A percentile compares a stretch with the other conserved stretches of the same genome.
phyloP scores from a whole-genome alignment of 495 filamentous ascomycete species.

The Neurospora tetraspora region DNA sequence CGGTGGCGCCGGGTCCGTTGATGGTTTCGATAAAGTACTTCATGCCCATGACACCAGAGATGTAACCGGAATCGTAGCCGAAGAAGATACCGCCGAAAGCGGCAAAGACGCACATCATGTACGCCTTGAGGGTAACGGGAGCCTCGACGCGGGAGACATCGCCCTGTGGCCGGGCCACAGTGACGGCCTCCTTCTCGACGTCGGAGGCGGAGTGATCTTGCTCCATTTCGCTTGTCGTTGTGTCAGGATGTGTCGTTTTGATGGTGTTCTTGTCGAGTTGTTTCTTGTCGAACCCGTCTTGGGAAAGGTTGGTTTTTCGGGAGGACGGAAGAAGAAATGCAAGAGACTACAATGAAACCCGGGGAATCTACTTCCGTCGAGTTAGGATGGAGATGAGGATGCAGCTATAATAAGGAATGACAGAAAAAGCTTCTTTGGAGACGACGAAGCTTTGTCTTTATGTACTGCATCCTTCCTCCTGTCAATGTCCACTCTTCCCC shows the following conservation, averaged over 20 bases:
- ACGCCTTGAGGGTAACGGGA: slow-evolving; percentile 53
- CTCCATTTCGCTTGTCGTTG: neutral
- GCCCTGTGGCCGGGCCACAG: slow-evolving; percentile 7
- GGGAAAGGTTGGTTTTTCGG: neutral
- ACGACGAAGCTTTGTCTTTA: neutral
- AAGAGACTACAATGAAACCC: neutral
- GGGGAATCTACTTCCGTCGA: neutral
- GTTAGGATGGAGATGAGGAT: neutral
- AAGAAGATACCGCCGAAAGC: slow-evolving; percentile 60
- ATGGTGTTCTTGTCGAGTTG: neutral
- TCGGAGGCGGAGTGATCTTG: slow-evolving; percentile 9
- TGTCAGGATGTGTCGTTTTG: neutral
- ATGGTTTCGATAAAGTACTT: slow-evolving; percentile 43
- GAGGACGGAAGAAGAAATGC: neutral
- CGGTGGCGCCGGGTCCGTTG: slow-evolving; percentile 24
- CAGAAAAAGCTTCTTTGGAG: neutral
- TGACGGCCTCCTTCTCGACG: slow-evolving; percentile 6
- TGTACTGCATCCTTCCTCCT: neutral
- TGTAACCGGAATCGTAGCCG: slow-evolving; percentile 56
- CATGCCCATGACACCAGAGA: slow-evolving; percentile 49
- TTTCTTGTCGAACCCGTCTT: neutral
- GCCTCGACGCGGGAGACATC: slow-evolving; percentile 46
- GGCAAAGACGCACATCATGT: slow-evolving; percentile 58
- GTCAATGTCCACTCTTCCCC: neutral
- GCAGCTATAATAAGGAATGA: neutral